phyloP scores from a whole-genome alignment of 116 monocot species.

The Iris pallida region DNA sequence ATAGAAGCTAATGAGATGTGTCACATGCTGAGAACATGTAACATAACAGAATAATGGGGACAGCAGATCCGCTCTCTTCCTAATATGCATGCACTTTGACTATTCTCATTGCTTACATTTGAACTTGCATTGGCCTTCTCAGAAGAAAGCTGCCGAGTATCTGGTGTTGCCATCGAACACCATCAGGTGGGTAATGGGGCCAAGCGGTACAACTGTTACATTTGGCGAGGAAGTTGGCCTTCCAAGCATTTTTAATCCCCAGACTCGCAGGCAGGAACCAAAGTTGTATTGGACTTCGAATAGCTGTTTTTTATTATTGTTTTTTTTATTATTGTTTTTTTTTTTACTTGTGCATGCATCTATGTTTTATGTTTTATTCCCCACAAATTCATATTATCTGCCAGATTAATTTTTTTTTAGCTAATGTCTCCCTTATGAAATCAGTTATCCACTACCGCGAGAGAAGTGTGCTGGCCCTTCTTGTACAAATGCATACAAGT shows the following conservation, averaged over 20 bases:
- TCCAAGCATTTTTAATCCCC: constrained; percentile 32
- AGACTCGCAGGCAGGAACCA: constrained; percentile 17
- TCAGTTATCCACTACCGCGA: constrained; percentile 45
- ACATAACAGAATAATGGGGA: not conserved
- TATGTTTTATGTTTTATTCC: not conserved
- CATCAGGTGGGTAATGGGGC: constrained; percentile 33
- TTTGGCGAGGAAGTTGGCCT: constrained; percentile 40
- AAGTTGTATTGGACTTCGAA: not conserved
- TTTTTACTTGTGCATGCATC: not conserved
- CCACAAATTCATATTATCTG: not conserved
- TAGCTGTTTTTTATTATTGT: not conserved
- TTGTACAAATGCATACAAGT: constrained; percentile 40
- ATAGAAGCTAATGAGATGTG: too few relatives aligned
- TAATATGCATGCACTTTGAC: not conserved
- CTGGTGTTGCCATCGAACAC: constrained; percentile 14
- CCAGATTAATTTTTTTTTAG: not conserved
- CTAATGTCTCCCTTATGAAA: not conserved
- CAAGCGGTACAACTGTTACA: constrained; percentile 34
- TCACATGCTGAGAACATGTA: too few relatives aligned
- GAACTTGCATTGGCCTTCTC: not conserved
- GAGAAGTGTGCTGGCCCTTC: constrained; percentile 47
- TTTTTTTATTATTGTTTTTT: too few relatives aligned
- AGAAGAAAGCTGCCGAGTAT: constrained; percentile 30
- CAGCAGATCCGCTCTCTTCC: not conserved
- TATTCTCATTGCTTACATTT: not conserved